Percentiles rank a stretch among this genome's conserved stretches.
phyloP scores from a whole-genome alignment of 352 stramenopile genomes.

The Stramenopiles sp. region DNA sequence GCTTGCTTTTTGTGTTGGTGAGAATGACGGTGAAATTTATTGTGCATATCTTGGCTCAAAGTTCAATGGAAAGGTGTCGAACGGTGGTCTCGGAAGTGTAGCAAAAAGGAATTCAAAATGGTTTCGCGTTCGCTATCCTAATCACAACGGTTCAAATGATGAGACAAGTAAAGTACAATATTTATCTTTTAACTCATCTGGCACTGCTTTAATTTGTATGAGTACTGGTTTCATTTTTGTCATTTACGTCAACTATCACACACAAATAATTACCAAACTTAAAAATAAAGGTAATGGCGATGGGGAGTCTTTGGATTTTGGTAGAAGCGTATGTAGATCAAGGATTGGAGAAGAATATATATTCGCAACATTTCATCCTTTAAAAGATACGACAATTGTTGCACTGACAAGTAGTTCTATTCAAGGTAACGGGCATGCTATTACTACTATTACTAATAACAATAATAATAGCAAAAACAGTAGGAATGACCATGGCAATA shows the following conservation, averaged over 20 bases:
- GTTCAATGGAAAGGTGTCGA: neutral
- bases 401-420: neutral
- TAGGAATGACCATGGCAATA: neutral
- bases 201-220: neutral
- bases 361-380: neutral
- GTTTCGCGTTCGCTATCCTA: too few relatives aligned
- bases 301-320: neutral
- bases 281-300: neutral
- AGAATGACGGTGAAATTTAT: neutral
- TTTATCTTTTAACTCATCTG: neutral
- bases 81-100: too few relatives aligned
- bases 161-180: neutral
- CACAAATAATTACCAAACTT: neutral
- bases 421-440: neutral
- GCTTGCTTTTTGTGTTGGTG: conserved; percentile 1
- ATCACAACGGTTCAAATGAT: too few relatives aligned
- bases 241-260: neutral
- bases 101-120: too few relatives aligned
- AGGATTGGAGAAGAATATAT: neutral
- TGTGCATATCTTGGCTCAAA: neutral
- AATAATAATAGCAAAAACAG: neutral
- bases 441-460: neutral
- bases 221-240: neutral
- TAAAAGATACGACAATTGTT: neutral
- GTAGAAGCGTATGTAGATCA: neutral